phyloP scores from a whole-genome alignment of 2,329 filamentous ascomycete species.

The Metarhizium sp. region DNA sequence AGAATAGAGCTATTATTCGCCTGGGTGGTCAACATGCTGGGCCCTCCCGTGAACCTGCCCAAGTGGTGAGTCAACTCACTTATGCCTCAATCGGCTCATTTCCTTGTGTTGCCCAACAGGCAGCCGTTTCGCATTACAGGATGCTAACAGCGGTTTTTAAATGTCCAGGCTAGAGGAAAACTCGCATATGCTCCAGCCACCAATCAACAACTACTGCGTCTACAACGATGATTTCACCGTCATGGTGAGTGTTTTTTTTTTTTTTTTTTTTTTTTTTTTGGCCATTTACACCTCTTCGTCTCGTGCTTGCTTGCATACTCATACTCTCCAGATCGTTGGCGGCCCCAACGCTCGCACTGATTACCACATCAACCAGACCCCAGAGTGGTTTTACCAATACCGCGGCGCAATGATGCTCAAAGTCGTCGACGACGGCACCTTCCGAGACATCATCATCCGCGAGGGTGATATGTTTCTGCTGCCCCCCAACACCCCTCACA shows the following conservation, averaged over 20 bases:
- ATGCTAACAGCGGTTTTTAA: background rate
- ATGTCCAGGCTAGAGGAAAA: slow-evolving; percentile 73
- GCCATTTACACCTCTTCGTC: background rate
- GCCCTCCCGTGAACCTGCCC: slow-evolving; percentile 43
- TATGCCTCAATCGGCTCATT: background rate
- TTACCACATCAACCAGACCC: slow-evolving; percentile 95
- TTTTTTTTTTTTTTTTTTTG: background rate
- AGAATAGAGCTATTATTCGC: background rate
- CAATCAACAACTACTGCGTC: slow-evolving; percentile 96
- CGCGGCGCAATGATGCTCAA: slow-evolving; percentile 89
- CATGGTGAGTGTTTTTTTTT: slow-evolving; percentile 61
- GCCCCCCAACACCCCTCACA: slow-evolving; percentile 91
- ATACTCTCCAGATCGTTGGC: slow-evolving; percentile 62
- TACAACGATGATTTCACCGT: slow-evolving; percentile 78
- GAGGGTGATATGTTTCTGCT: slow-evolving; percentile 93
- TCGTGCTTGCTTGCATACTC: background rate
- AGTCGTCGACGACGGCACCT: slow-evolving; percentile 62
- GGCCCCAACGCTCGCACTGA: slow-evolving; percentile 93
- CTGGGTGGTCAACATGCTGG: slow-evolving; percentile 30
- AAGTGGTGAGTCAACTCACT: slow-evolving; percentile 40
- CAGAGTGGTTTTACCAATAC: slow-evolving; percentile 98
- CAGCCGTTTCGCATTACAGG: background rate
- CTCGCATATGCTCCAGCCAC: slow-evolving; percentile 83
- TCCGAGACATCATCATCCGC: slow-evolving; percentile 79
- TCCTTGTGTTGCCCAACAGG: background rate